Conservation (phyloP, 441 rosid species). For the Syzygium malaccense region DNA sequence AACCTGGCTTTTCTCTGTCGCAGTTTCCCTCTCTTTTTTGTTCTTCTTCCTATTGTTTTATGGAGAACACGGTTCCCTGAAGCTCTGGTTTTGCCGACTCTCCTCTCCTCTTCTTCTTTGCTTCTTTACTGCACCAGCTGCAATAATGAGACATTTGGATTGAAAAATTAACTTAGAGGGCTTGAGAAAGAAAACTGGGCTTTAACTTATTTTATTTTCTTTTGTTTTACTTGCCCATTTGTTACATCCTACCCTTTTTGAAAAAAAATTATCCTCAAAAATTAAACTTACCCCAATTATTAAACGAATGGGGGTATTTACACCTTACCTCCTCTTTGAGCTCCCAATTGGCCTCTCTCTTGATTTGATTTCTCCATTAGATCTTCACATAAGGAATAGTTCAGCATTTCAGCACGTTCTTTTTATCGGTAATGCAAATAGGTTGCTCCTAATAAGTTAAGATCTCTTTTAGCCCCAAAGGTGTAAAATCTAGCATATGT, state of each 20-base stretch:
- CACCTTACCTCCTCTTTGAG: background rate
- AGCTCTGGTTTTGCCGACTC: background rate
- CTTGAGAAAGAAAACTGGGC: background rate
- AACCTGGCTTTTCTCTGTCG: background rate
- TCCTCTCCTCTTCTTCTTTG: background rate
- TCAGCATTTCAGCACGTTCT: background rate
- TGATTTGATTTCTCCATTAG: background rate
- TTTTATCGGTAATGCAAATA: background rate
- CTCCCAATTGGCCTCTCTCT: background rate
- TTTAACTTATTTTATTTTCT: background rate
- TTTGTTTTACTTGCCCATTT: background rate
- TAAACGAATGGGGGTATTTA: too few species aligned
- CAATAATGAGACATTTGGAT: background rate
- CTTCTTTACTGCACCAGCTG: background rate
- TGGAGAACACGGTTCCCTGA: background rate
- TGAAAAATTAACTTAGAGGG: background rate
- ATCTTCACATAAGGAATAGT: too few species aligned
- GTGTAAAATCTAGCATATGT: too few species aligned
- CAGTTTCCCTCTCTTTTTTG: background rate
- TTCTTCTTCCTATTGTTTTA: background rate
- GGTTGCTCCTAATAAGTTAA: background rate
- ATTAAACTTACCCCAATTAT: too few species aligned
- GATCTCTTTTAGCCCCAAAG: too few species aligned
- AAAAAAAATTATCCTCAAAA: too few species aligned
- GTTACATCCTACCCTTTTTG: background rate